Percentiles rank a stretch among this genome's conserved stretches.
Conservation (phyloP, 2,329 filamentous ascomycete species). For the Stemphylium lycopersici region DNA sequence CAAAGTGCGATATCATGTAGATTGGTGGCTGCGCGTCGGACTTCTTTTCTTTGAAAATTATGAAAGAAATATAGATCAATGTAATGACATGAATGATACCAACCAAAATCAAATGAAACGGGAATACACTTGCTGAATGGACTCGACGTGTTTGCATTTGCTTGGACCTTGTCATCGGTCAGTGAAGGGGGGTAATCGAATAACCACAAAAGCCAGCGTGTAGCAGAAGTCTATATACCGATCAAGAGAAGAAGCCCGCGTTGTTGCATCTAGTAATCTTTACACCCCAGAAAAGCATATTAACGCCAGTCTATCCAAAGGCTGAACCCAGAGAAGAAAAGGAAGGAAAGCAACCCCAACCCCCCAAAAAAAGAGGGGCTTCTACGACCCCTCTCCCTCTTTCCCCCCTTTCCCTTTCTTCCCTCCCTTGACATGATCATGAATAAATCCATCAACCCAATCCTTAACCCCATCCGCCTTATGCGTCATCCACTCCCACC, state of each 20-base stretch:
- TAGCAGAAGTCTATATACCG: too few species aligned
- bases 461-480: conserved; percentile 43
- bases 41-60: too few species aligned
- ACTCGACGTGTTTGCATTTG: too few species aligned
- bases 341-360: too few species aligned
- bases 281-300: too few species aligned
- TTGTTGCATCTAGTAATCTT: too few species aligned
- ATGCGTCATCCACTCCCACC: conserved; percentile 48
- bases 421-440: conserved; percentile 30
- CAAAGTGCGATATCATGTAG: conserved; percentile 73
- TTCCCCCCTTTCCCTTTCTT: conserved; percentile 4
- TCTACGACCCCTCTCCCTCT: not conserved
- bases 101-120: too few species aligned
- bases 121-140: too few species aligned
- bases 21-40: not conserved
- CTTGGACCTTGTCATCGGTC: not conserved
- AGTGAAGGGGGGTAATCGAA: not conserved
- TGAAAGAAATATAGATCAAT: not conserved
- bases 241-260: too few species aligned
- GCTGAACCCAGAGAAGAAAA: too few species aligned
- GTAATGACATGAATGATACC: conserved; percentile 6
- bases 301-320: too few species aligned
- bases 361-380: not conserved
- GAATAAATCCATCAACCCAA: conserved; percentile 45
- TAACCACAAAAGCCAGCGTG: not conserved